Conservation (phyloP, 495 filamentous ascomycete genomes). For the Tuber borchii region DNA sequence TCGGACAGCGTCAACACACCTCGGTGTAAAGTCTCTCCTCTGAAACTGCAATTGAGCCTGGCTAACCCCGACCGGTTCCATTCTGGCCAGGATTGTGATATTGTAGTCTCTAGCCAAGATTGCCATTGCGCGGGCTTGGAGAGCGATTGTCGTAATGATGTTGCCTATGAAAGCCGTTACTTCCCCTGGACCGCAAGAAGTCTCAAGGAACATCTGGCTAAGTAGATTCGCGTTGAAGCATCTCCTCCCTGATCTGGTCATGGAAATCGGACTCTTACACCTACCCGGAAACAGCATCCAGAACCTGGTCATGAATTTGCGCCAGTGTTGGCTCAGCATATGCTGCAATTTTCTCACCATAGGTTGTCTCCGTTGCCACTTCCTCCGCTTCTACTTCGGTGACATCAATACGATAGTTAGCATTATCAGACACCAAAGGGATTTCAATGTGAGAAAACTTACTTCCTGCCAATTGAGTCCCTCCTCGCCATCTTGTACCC, state of each 20-base stretch:
- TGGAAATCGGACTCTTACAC: neutral
- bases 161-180: neutral
- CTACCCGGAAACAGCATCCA: neutral
- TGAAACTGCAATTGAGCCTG: no score
- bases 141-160: slow-evolving; percentile 14
- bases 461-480: slow-evolving; percentile 32
- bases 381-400: slow-evolving; percentile 26
- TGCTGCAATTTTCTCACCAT: neutral
- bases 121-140: neutral
- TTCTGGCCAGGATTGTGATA: slow-evolving; percentile 7
- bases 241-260: neutral
- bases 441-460: slow-evolving; percentile 7
- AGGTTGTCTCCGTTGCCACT: neutral
- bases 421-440: neutral
- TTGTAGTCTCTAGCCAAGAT: neutral
- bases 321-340: neutral
- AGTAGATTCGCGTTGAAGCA: neutral
- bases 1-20: no score
- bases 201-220: neutral
- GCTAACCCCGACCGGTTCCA: no score
- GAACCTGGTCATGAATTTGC: neutral
- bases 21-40: no score
- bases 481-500: slow-evolving; percentile 27
- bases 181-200: neutral
- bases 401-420: slow-evolving; percentile 20